These are phyloP conservation scores for Tuber borchii DNA, from an alignment of 495 filamentous ascomycete species.

Conservation along the genomic window DNA sequence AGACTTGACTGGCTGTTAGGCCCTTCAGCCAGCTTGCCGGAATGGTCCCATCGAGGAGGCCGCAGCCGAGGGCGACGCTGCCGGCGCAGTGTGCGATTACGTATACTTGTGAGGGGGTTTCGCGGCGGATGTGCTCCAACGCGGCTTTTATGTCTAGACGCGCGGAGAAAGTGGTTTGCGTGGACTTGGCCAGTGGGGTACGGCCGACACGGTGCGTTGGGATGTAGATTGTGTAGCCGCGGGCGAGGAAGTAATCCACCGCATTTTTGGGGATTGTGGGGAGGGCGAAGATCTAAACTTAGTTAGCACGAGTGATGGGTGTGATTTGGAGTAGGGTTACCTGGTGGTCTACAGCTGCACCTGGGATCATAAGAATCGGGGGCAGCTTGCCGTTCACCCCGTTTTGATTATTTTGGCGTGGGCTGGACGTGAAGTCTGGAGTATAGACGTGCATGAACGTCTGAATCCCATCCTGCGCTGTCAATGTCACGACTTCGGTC, in stretches of 20 bases:
- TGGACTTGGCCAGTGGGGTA: conserved; percentile 49
- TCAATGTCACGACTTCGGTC: conserved; percentile 44
- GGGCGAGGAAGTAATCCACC: conserved; percentile 57
- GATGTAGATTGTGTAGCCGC: conserved; percentile 56
- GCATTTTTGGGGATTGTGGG: conserved; percentile 61
- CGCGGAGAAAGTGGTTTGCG: conserved; percentile 56
- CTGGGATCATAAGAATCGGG: conserved; percentile 52
- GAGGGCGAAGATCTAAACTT: conserved; percentile 53
- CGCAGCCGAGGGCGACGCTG: conserved; percentile 53
- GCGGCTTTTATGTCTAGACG: conserved; percentile 58
- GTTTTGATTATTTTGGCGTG: neutral
- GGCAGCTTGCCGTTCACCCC: conserved; percentile 10
- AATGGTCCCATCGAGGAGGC: conserved; percentile 61
- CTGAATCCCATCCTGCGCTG: conserved; percentile 50
- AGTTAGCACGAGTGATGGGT: neutral
- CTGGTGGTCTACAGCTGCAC: conserved; percentile 56
- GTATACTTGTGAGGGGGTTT: conserved; percentile 49
- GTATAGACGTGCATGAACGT: conserved; percentile 55
- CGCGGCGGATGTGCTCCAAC: conserved; percentile 50
- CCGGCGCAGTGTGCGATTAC: conserved; percentile 63
- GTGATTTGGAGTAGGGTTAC: neutral
- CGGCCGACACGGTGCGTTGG: conserved; percentile 57
- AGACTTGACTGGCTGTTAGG: conserved; percentile 58
- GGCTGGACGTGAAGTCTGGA: conserved; percentile 38
- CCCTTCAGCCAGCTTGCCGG: conserved; percentile 54